Conservation (phyloP, 2,329 filamentous ascomycete species). For the Aspergillus alliaceus region DNA sequence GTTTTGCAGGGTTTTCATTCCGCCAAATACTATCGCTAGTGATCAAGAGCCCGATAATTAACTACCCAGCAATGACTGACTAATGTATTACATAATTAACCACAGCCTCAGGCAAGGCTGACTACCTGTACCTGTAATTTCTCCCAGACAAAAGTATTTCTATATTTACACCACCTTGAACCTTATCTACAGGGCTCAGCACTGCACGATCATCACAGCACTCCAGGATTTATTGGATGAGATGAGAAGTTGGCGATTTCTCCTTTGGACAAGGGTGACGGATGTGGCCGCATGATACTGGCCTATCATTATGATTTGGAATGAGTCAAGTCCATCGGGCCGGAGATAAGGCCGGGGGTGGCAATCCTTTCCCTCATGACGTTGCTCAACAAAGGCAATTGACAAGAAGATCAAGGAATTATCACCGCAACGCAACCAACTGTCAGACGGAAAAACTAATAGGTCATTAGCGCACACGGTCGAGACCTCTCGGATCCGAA, state of each 20-base stretch:
- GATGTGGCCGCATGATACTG: too few species aligned
- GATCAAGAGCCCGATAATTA: background rate
- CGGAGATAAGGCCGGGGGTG: background rate
- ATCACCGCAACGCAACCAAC: background rate
- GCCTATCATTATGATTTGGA: background rate
- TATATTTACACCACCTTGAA: background rate
- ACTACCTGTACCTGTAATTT: background rate
- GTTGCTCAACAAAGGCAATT: background rate
- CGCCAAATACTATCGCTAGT: too few species aligned
- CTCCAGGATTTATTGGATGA: background rate
- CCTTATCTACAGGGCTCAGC: background rate
- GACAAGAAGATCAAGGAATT: background rate
- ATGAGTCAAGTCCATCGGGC: background rate
- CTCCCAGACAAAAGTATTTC: background rate
- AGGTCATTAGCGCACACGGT: background rate
- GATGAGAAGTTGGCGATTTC: background rate
- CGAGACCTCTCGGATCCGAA: conserved; percentile 5
- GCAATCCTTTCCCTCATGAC: background rate
- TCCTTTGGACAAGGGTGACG: background rate
- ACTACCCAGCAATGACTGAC: background rate
- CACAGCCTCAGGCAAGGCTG: background rate
- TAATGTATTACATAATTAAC: background rate
- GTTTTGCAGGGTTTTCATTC: background rate
- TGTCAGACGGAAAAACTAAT: background rate
- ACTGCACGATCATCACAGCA: background rate